phyloP scores from a whole-genome alignment of 148 eudicot species.

The Suaeda aralocaspica region DNA sequence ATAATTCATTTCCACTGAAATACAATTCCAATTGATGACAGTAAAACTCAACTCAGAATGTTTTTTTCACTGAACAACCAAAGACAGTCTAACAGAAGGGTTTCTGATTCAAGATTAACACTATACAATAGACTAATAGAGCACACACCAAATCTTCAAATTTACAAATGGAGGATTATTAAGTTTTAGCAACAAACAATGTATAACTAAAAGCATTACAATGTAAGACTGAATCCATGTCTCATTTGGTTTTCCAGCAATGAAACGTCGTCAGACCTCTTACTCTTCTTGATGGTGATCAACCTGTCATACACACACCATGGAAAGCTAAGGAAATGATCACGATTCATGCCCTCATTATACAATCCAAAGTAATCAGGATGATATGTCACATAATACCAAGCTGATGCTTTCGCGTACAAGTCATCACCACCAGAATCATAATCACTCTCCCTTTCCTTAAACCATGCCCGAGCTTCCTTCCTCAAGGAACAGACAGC shows the following conservation, averaged over 20 bases:
- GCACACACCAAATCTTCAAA: neutral
- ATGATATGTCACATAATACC: constrained; percentile 63
- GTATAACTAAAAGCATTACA: neutral
- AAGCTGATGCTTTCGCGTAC: constrained; percentile 61
- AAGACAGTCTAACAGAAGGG: too few relatives aligned
- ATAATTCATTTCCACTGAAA: neutral
- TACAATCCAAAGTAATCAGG: constrained; percentile 37
- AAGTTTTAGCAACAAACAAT: neutral
- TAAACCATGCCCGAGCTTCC: constrained; percentile 43
- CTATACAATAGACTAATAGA: neutral
- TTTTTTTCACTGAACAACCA: too few relatives aligned
- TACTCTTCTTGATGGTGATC: constrained; percentile 44
- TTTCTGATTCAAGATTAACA: too few relatives aligned
- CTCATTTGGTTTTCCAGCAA: constrained; percentile 22
- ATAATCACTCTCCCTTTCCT: constrained; percentile 4
- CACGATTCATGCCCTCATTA: constrained; percentile 36
- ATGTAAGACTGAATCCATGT: constrained; percentile 19
- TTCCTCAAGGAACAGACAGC: constrained; percentile 40
- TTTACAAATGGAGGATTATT: neutral
- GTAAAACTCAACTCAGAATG: too few relatives aligned
- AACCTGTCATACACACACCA: constrained; percentile 58
- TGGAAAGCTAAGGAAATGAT: constrained; percentile 54
- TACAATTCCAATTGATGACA: neutral
- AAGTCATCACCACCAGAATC: constrained; percentile 9
- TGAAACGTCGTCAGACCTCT: constrained; percentile 18